phyloP scores from a whole-genome alignment of 495 filamentous ascomycete species.

The Glarea lozoyensis region DNA sequence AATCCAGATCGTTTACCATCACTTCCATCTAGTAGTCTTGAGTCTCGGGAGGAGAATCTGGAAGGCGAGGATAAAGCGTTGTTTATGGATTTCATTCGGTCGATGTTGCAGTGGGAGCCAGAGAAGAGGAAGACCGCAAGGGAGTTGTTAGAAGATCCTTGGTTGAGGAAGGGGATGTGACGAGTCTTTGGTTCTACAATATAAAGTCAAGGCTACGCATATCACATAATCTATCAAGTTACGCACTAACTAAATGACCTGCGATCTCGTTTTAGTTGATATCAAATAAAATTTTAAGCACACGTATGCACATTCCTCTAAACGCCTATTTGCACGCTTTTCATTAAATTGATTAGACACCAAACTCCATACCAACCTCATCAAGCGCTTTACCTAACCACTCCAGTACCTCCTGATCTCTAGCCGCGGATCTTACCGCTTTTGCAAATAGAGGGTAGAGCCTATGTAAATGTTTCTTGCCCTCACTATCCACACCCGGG shows the following conservation, averaged over 20 bases:
- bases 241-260: too few relatives aligned
- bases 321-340: not conserved
- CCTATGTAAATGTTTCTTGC: conserved; percentile 63
- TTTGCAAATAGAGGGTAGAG: conserved; percentile 74
- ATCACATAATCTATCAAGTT: too few relatives aligned
- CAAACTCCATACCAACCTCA: conserved; percentile 60
- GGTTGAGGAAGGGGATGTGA: too few relatives aligned
- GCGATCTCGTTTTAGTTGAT: too few relatives aligned
- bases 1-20: not conserved
- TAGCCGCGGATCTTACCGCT: conserved; percentile 58
- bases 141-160: conserved; percentile 33
- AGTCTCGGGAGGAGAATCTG: conserved; percentile 24
- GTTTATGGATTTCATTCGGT: conserved; percentile 34
- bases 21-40: not conserved
- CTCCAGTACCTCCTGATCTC: conserved; percentile 50
- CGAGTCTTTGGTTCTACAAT: too few relatives aligned
- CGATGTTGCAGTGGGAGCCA: conserved; percentile 46
- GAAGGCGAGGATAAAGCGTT: conserved; percentile 28
- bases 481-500: conserved; percentile 42
- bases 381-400: conserved; percentile 51
- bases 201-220: too few relatives aligned
- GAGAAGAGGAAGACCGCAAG: conserved; percentile 35
- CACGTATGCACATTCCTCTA: not conserved
- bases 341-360: conserved; percentile 24
- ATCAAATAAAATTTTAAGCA: too few relatives aligned